Evolutionary conservation across 805 yeast genomes (phyloP).

Genomic region (Groenewaldozyma salmanticensis): DNA sequence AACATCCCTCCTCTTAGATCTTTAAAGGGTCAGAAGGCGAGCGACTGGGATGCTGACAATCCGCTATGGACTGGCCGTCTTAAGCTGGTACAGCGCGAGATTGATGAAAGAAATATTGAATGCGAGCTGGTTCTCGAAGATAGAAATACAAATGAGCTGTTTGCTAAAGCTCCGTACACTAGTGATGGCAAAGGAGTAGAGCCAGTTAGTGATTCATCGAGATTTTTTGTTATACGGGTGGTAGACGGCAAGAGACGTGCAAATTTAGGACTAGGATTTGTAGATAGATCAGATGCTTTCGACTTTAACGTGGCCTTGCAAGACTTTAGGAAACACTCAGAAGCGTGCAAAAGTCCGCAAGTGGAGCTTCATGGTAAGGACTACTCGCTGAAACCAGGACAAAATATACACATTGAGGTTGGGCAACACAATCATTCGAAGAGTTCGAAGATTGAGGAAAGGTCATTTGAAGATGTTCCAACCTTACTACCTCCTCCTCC

Average conservation of each 20-base stretch:
- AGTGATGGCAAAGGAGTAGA: slow-evolving; percentile 25
- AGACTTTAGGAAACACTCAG: slow-evolving; percentile 21
- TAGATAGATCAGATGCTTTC: slow-evolving; percentile 26
- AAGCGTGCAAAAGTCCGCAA: not conserved
- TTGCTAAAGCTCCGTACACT: slow-evolving; percentile 30
- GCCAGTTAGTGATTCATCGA: slow-evolving; percentile 26
- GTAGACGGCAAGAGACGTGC: slow-evolving; percentile 28
- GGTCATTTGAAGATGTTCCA: slow-evolving; percentile 11
- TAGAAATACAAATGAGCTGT: slow-evolving; percentile 21
- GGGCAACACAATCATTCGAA: slow-evolving; percentile 7
- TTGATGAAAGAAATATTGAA: slow-evolving; percentile 7
- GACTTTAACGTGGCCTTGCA: slow-evolving; percentile 32
- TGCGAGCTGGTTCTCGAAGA: slow-evolving; percentile 27
- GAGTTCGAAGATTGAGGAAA: not conserved
- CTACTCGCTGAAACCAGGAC: slow-evolving; percentile 21
- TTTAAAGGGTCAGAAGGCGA: slow-evolving; percentile 20
- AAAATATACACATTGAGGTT: slow-evolving; percentile 17
- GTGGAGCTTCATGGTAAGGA: slow-evolving; percentile 14
- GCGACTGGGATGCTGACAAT: slow-evolving; percentile 28
- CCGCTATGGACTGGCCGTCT: slow-evolving; percentile 30
- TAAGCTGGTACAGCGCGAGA: slow-evolving; percentile 22
- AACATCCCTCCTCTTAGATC: slow-evolving; percentile 23
- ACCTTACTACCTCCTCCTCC: slow-evolving; percentile 23
- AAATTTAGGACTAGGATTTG: slow-evolving; percentile 34
- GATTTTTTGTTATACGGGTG: slow-evolving; percentile 29